These are phyloP conservation scores for Tephrocybe sp. DNA, from an alignment of 768 basidiomycete genomes.

Conservation along the genomic window DNA sequence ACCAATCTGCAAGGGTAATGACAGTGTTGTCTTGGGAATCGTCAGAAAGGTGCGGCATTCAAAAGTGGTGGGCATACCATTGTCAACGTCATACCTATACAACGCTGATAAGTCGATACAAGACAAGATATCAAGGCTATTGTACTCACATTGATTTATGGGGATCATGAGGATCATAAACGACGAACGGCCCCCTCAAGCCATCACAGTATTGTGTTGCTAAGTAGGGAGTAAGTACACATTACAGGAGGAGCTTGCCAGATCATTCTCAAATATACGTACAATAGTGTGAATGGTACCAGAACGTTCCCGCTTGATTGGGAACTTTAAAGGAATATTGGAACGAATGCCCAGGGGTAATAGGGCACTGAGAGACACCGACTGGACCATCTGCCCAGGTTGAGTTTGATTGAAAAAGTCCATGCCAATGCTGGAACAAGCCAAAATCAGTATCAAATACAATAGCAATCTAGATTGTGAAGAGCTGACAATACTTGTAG, in stretches of 20 bases:
- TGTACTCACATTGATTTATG: conserved; percentile 15
- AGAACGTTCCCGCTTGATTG: conserved; percentile 5
- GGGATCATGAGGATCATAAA: conserved; percentile 41
- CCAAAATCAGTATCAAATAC: background rate
- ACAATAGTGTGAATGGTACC: conserved; percentile 8
- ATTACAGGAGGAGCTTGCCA: too few relatives aligned
- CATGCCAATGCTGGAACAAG: conserved; percentile 5
- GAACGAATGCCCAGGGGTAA: conserved; percentile 4
- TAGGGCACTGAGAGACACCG: conserved; percentile 2
- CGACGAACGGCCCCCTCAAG: conserved; percentile 44
- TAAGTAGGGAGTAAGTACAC: background rate
- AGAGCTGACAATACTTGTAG: conserved; percentile 3
- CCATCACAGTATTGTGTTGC: conserved; percentile 58
- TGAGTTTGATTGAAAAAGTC: background rate
- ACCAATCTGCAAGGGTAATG: conserved; percentile 49
- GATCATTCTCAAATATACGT: background rate
- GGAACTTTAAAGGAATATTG: background rate
- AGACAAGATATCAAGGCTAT: background rate
- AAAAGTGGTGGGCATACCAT: conserved; percentile 29
- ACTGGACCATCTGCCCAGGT: conserved; percentile 2
- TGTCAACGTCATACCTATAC: conserved; percentile 35
- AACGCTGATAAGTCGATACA: background rate
- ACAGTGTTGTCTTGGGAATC: conserved; percentile 35
- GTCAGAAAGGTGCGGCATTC: background rate
- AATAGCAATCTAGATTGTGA: background rate